Evolutionary conservation across 1,139 yeast genomes (phyloP), one percentile per base, ranked within the genome.

Genomic region (Hyphopichia khmerensis): DNA sequence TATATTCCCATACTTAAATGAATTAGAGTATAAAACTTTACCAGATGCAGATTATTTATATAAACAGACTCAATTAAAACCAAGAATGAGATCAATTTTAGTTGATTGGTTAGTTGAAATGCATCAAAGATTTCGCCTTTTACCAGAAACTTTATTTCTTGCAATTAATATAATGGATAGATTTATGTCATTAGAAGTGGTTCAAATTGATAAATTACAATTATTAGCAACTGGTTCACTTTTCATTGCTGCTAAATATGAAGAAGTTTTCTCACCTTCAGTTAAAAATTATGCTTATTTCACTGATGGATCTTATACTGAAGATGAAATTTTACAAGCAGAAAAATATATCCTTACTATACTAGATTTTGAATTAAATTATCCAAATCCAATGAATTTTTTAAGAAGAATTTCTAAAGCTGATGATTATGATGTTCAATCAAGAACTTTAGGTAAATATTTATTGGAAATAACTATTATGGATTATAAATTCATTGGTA

Each of bases 71-170:
- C 86, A 85, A 46, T 74, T 89, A 49, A 83, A 84, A 53, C 95
- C 96, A 54, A 81, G 82, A 53, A 87, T 88, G 87, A 79, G 98
- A 54, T 88, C 90, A 39, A 88, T 91, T 41, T 71, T 93, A 49
- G 93, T 93, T 24, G 96, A 93, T 64, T 93, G 98, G 98, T 75
- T 93, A 60, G 91, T 90, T 29, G 96, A 90, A 60, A 91, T 91
- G 65, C 98, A 93, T 69, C 71, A 83, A 50, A 82, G 90, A 57
- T 91, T 91, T 67, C 78, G 95, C 48, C 70, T 93, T 50, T 72
- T 91, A 40, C 97, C 97, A 3, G 99, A 93, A 65, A 89, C 97
- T 10, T 73, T 93, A 48, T 91, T 84, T 59, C 73, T 93, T 50
- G 91, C 97, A 8, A 85, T 89, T 46, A 93, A 91, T 65, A 73